phyloP scores from a whole-genome alignment of 2,329 filamentous ascomycete genomes.

The Penicillium griseofulvum region DNA sequence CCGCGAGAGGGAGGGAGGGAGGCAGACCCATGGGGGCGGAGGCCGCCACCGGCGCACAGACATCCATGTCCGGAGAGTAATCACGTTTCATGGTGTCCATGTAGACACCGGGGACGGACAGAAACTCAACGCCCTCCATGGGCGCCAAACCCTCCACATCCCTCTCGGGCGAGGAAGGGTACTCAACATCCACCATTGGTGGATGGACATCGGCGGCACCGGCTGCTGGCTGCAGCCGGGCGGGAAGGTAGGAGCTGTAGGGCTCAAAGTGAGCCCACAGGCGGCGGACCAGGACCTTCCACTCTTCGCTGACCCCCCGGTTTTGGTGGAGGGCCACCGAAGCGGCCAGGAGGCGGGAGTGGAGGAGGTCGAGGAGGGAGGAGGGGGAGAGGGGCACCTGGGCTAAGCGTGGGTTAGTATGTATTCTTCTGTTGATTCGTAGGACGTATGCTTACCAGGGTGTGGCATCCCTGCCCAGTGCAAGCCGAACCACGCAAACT shows the following conservation, averaged over 20 bases:
- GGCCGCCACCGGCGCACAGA: neutral
- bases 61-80: neutral
- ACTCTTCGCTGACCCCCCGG: neutral
- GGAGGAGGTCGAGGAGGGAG: neutral
- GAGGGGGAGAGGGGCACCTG: neutral
- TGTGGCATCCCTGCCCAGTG: slow-evolving; percentile 5
- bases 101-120: neutral
- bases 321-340: neutral
- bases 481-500: slow-evolving; percentile 10
- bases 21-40: no score
- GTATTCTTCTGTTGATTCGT: neutral
- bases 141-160: neutral
- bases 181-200: neutral
- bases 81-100: neutral
- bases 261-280: neutral
- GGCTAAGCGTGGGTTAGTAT: neutral
- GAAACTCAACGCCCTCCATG: slow-evolving; percentile 1
- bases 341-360: neutral
- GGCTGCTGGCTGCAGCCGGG: neutral
- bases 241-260: neutral
- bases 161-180: neutral
- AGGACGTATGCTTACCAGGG: neutral
- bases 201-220: neutral
- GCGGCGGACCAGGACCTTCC: neutral
- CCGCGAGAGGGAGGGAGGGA: neutral